Conservation (phyloP, 2,329 filamentous ascomycete species). For the Pseudogymnoascus sp. region DNA sequence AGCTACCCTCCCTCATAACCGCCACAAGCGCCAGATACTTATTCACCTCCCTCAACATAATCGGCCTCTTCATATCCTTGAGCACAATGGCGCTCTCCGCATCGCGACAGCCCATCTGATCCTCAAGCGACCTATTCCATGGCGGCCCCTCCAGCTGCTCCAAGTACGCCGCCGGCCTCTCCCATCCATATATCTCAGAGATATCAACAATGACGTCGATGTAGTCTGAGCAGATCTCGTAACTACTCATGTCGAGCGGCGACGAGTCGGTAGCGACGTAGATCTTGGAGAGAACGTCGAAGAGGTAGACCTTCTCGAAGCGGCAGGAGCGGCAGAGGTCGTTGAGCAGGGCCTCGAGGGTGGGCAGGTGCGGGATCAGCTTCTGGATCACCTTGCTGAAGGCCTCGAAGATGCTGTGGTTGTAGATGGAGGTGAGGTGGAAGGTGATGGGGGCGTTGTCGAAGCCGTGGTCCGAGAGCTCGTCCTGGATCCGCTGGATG, state of each 20-base stretch:
- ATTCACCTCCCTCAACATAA: conserved; percentile 62
- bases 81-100: conserved; percentile 62
- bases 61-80: conserved; percentile 53
- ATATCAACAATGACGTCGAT: conserved; percentile 98
- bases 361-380: conserved; percentile 84
- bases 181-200: conserved; percentile 87
- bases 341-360: conserved; percentile 87
- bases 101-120: conserved; percentile 57
- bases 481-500: conserved; percentile 90
- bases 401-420: conserved; percentile 96
- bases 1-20: conserved; percentile 77
- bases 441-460: conserved; percentile 92
- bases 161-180: conserved; percentile 46
- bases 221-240: conserved; percentile 97
- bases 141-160: conserved; percentile 50
- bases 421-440: conserved; percentile 95
- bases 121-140: conserved; percentile 53
- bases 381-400: conserved; percentile 99
- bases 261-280: conserved; percentile 95
- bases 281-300: conserved; percentile 95
- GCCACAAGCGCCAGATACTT: conserved; percentile 73
- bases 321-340: conserved; percentile 87
- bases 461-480: conserved; percentile 85
- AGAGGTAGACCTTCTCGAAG: conserved; percentile 96
- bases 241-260: conserved; percentile 88